Conservation (phyloP, 1,139 yeast species). For the Yueomyces sp. region DNA sequence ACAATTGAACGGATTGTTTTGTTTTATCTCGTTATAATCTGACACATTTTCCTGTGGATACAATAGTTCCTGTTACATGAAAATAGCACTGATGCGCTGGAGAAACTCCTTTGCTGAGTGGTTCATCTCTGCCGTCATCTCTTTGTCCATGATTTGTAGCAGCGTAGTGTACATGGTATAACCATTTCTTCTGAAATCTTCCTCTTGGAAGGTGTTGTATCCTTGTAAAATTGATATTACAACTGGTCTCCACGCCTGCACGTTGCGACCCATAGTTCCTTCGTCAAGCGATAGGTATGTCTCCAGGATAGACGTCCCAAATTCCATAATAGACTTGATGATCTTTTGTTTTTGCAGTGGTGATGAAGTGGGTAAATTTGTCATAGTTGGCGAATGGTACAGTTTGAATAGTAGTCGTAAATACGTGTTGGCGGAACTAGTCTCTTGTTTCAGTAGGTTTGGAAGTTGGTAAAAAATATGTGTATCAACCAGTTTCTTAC, state of each 20-base stretch:
- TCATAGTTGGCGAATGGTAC: conserved; percentile 48
- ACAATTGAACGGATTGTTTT: too few species aligned
- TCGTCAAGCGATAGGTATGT: conserved; percentile 67
- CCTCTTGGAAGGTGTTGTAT: conserved; percentile 60
- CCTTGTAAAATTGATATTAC: conserved; percentile 80
- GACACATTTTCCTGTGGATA: too few species aligned
- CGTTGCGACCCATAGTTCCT: conserved; percentile 62
- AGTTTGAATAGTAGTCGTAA: conserved; percentile 69
- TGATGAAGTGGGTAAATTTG: not conserved
- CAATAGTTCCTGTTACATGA: conserved; percentile 4
- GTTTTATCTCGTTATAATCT: too few species aligned
- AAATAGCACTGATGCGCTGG: conserved; percentile 57
- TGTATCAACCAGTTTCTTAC: conserved; percentile 79
- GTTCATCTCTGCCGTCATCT: conserved; percentile 58
- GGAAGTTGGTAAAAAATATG: conserved; percentile 90
- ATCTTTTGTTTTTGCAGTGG: conserved; percentile 26
- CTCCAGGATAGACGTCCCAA: conserved; percentile 57
- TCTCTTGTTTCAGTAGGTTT: conserved; percentile 80
- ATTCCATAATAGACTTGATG: conserved; percentile 46
- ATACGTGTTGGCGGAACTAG: conserved; percentile 78
- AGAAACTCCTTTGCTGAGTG: conserved; percentile 54
- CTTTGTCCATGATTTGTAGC: conserved; percentile 54
- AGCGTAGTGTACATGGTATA: conserved; percentile 58
- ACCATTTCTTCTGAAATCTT: conserved; percentile 54
- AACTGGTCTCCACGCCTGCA: conserved; percentile 83